These are phyloP conservation scores for Aspergillus aculeatinus DNA, from an alignment of 2,329 filamentous ascomycete genomes.

Conservation along the genomic window DNA sequence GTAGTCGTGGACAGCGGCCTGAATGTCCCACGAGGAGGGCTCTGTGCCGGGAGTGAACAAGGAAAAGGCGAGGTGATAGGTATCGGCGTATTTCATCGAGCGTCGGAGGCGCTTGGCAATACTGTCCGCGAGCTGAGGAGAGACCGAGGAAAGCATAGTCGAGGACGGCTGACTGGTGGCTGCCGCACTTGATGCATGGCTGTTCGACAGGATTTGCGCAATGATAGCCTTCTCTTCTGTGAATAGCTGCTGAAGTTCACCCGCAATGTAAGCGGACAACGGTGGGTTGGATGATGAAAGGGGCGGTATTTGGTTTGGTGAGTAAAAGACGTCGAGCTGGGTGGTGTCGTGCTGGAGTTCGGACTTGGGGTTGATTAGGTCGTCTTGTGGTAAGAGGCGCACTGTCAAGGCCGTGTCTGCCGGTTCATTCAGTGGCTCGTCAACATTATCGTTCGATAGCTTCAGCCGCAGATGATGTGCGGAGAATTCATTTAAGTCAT, in stretches of 20 bases:
- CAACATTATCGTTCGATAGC: slow-evolving; percentile 46
- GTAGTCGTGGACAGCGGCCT: slow-evolving; percentile 75
- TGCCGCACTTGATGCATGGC: slow-evolving; percentile 23
- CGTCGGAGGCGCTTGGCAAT: slow-evolving; percentile 70
- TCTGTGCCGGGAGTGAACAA: slow-evolving; percentile 77
- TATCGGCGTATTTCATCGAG: slow-evolving; percentile 86
- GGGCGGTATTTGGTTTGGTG: slow-evolving; percentile 65
- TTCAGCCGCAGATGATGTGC: slow-evolving; percentile 77
- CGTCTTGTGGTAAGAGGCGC: slow-evolving; percentile 59
- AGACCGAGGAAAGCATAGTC: slow-evolving; percentile 38
- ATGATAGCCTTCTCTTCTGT: slow-evolving; percentile 86
- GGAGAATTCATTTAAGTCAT: slow-evolving; percentile 82
- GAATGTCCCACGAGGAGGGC: slow-evolving; percentile 90
- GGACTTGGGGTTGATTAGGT: slow-evolving; percentile 54
- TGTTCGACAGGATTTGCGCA: slow-evolving; percentile 67
- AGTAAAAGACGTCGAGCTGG: slow-evolving; percentile 74
- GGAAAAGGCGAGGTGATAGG: slow-evolving; percentile 94
- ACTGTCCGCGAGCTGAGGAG: slow-evolving; percentile 55
- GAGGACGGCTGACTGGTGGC: slow-evolving; percentile 29
- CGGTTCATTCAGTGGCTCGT: slow-evolving; percentile 20
- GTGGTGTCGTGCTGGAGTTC: slow-evolving; percentile 68
- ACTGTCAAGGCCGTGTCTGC: slow-evolving; percentile 65
- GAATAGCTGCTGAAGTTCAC: slow-evolving; percentile 74
- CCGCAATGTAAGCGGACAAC: slow-evolving; percentile 74
- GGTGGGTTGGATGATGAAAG: slow-evolving; percentile 68